These are phyloP conservation scores for fission yeast (Schizosaccharomyces pombe) DNA, from an alignment of 805 yeast species.

Conservation along the genomic window DNA sequence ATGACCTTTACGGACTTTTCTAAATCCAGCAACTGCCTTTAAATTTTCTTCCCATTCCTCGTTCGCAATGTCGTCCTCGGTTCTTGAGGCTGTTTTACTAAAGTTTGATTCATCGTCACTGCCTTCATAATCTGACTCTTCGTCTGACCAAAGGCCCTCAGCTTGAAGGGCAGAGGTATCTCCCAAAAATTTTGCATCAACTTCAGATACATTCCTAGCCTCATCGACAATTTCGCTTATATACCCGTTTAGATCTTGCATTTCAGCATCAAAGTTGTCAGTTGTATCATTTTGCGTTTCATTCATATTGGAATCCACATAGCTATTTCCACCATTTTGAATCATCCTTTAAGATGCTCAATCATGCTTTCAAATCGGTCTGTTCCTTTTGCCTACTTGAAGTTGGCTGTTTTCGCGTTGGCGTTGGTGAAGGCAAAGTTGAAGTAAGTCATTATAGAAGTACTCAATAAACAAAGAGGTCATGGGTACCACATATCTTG, in stretches of 20 bases:
- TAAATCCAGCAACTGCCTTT: conserved; percentile 2
- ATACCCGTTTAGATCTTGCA: background rate
- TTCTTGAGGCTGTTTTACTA: background rate
- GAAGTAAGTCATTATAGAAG: too few relatives aligned
- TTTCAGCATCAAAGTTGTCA: background rate
- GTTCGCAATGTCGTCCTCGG: background rate
- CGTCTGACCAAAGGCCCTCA: background rate
- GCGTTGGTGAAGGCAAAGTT: too few relatives aligned
- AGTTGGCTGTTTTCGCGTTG: too few relatives aligned
- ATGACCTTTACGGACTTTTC: conserved; percentile 17
- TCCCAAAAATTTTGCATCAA: background rate
- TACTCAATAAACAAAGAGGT: too few relatives aligned
- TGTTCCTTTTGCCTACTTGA: too few relatives aligned
- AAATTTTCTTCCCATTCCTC: conserved; percentile 2
- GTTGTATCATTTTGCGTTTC: background rate
- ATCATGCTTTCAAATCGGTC: too few relatives aligned
- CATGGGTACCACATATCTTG: too few relatives aligned
- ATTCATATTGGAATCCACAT: background rate
- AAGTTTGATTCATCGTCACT: background rate
- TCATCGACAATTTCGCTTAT: background rate
- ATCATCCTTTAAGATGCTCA: background rate
- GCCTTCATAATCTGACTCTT: background rate
- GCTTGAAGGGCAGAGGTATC: background rate
- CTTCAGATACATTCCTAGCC: background rate
- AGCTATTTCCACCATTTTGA: background rate